Evolutionary conservation across 75 land plant genomes (phyloP).

Genomic region (Selaginella tamariscina): DNA sequence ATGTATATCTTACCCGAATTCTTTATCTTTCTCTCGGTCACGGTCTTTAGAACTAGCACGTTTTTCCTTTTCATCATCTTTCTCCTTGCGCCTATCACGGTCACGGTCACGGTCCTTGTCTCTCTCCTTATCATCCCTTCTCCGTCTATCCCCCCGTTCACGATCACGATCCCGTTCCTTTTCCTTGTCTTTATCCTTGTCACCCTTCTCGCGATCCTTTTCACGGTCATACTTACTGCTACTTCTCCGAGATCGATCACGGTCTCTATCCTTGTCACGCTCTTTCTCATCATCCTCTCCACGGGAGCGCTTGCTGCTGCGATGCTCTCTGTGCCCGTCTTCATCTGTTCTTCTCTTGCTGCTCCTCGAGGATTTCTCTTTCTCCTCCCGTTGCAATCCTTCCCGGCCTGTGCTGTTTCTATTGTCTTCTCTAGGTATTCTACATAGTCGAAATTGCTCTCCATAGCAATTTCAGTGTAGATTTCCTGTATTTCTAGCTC

Average conservation of each 20-base stretch:
- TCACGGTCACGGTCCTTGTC: not conserved
- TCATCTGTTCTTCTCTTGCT: conserved; percentile 29
- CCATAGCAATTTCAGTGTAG: not conserved
- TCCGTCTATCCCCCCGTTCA: conserved; percentile 12
- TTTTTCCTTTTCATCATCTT: not conserved
- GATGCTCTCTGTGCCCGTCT: conserved; percentile 27
- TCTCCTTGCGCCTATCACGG: not conserved
- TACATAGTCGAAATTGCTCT: conserved; percentile 29
- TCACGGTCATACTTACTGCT: not conserved
- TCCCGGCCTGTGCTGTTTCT: conserved; percentile 29
- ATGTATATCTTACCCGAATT: not conserved
- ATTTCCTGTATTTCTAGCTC: too few species aligned
- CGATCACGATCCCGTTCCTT: conserved; percentile 19
- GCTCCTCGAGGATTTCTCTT: conserved; percentile 10
- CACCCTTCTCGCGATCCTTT: conserved; percentile 5
- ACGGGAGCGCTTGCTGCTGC: conserved; percentile 31
- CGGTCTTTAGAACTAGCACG: not conserved
- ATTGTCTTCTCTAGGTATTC: conserved; percentile 80
- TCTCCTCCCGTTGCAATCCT: conserved; percentile 1
- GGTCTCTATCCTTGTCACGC: not conserved
- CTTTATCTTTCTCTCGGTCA: not conserved
- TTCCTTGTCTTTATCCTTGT: conserved; percentile 5
- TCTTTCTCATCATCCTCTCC: conserved; percentile 27
- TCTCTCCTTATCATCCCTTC: conserved; percentile 5
- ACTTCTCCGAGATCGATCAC: not conserved